phyloP scores from a whole-genome alignment of 441 rosid genomes.

The Iberis amara region DNA sequence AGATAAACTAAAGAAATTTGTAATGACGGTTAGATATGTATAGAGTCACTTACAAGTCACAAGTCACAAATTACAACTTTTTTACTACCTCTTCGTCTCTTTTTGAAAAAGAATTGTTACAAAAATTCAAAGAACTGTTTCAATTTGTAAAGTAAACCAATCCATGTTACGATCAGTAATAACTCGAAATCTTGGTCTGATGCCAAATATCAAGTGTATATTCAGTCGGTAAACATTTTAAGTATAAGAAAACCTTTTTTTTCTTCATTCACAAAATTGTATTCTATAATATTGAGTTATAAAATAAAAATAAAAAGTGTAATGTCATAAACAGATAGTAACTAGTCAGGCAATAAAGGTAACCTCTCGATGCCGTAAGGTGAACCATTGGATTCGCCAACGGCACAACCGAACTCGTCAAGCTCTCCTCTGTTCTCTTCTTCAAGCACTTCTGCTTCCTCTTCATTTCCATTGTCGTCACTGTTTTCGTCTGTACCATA shows the following conservation, averaged over 20 bases:
- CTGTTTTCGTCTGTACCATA: slow-evolving; percentile 24
- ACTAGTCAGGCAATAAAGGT: slow-evolving; percentile 68
- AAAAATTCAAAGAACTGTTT: background rate
- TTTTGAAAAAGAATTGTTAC: background rate
- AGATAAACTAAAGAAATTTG: slow-evolving; percentile 21
- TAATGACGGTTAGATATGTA: slow-evolving; percentile 26
- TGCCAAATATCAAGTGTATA: too few species aligned
- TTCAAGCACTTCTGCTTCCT: slow-evolving; percentile 26
- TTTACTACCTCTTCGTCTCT: background rate
- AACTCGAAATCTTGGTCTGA: too few species aligned
- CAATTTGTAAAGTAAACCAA: slow-evolving; percentile 18
- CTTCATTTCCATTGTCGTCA: slow-evolving; percentile 29
- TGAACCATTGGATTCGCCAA: slow-evolving; percentile 40
- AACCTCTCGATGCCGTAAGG: slow-evolving; percentile 43
- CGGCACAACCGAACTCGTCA: slow-evolving; percentile 33
- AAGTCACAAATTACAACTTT: background rate
- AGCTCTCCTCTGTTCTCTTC: slow-evolving; percentile 28
- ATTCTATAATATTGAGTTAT: too few species aligned
- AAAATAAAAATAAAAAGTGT: too few species aligned
- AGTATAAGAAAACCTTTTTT: too few species aligned
- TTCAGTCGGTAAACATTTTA: too few species aligned
- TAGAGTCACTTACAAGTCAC: slow-evolving; percentile 23
- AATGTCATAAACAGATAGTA: slow-evolving; percentile 9
- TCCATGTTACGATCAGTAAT: too few species aligned
- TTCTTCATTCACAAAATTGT: too few species aligned